Base-by-base conservation (phyloP, 2,329 filamentous ascomycete genomes). In the Penicillium sp. region DNA sequence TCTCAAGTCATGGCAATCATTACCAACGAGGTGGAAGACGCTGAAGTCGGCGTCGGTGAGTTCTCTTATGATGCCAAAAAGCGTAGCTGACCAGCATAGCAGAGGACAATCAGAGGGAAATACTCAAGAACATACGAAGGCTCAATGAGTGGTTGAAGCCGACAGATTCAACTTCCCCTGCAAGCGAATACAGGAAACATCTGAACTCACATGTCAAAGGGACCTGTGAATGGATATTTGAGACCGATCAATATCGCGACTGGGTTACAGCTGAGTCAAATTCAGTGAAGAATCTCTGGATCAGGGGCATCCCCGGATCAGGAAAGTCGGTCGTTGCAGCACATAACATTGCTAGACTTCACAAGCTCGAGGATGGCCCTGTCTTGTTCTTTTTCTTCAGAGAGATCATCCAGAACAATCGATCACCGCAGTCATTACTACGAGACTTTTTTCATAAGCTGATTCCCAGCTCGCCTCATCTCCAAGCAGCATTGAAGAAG, bases 271-370 rank as follows among this genome's bases (percentile, higher is more conserved):
- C 4, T 13, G 34, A 57, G 10, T 27, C 43, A n/a, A 13, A 57
- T 9, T 27, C 43, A 13, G n/a, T 45, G 10, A 54, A 58, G 16
- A 52, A 55, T 11, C 39, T 67, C 7, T 66, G 64, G 63, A 56
- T 67, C 41, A 56, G 59, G 47, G 64, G 51, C 16, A 59, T 66
- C 18, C 55, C 62, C 5, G 64, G 64, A 27, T 57, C 49, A 43
- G 64, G 64, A 13, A 67, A 67, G 54, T 61, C 57, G 14, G 64
- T 66, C 5, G 40, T 66, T 13, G 62, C 60, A 21, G 63, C 64
- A 7, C 53, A 47, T 32, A 39, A 64, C 13, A 53, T 61, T 29
- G 18, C 41, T 16, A 39, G 40, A 6, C 43, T 62, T 5, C 44
- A 53, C 16, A 14, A n/a, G 5, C 14, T 36, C 6, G 14, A 36